Evolutionary conservation across 495 filamentous ascomycete species (phyloP).

Genomic region (Bombardia bombarda): DNA sequence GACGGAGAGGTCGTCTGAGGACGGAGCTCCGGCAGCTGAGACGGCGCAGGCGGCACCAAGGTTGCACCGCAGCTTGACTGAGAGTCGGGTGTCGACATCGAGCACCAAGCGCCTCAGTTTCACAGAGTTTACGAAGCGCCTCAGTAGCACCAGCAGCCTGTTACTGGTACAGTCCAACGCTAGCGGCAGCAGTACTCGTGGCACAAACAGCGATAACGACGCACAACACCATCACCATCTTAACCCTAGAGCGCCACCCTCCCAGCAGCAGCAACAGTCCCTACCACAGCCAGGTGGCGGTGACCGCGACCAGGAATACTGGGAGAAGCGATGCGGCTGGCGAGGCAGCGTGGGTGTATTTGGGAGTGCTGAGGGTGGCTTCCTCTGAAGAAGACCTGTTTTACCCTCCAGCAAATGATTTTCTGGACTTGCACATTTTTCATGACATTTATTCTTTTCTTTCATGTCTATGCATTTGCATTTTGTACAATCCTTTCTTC

Average conservation of each 20-base stretch:
- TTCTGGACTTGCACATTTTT: too few relatives aligned
- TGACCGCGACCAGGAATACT: constrained; percentile 7
- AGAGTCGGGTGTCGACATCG: constrained; percentile 39
- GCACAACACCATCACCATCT: constrained; percentile 17
- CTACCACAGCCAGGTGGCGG: constrained; percentile 6
- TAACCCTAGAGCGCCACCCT: constrained; percentile 12
- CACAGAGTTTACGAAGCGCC: constrained; percentile 44
- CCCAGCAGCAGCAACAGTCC: constrained; percentile 2
- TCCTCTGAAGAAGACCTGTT: too few relatives aligned
- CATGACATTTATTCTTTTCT: too few relatives aligned
- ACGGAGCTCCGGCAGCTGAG: constrained; percentile 9
- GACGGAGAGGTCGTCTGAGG: constrained; percentile 7
- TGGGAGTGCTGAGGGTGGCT: constrained; percentile 34
- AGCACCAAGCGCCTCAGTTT: constrained; percentile 42
- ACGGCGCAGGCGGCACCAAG: constrained; percentile 9
- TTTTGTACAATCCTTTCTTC: too few relatives aligned
- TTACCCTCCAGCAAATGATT: too few relatives aligned
- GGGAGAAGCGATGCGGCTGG: constrained; percentile 29
- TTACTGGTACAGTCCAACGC: constrained; percentile 46
- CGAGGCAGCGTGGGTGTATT: constrained; percentile 47
- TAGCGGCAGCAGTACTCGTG: constrained; percentile 37
- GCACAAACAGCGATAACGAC: constrained; percentile 34
- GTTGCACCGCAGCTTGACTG: constrained; percentile 14
- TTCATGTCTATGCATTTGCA: too few relatives aligned
- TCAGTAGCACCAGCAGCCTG: constrained; percentile 45